Evolutionary conservation across 495 filamentous ascomycete species (phyloP).

Genomic region (Penicillium dipodomyicola): DNA sequence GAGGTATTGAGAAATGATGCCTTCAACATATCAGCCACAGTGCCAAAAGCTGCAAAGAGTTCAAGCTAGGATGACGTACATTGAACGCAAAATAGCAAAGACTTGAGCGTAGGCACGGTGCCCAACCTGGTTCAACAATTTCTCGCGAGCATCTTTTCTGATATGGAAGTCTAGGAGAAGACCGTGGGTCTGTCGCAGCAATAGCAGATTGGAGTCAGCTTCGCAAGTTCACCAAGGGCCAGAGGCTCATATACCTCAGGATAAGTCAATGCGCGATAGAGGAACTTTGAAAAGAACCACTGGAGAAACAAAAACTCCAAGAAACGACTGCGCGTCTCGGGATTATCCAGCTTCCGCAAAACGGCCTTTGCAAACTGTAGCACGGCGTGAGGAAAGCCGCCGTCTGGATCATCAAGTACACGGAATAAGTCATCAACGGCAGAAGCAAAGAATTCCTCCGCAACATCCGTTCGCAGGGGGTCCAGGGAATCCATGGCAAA

Average conservation of each 20-base stretch:
- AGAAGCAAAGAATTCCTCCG: conserved; percentile 85
- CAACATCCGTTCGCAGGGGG: conserved; percentile 70
- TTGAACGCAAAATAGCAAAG: conserved; percentile 46
- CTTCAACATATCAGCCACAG: conserved; percentile 25
- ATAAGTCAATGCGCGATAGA: conserved; percentile 79
- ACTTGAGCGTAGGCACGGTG: conserved; percentile 74
- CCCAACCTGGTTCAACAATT: conserved; percentile 81
- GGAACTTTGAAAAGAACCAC: conserved; percentile 88
- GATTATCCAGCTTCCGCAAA: conserved; percentile 67
- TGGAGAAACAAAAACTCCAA: conserved; percentile 78
- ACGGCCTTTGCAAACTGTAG: conserved; percentile 80
- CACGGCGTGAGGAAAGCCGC: conserved; percentile 80
- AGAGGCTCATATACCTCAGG: conserved; percentile 69
- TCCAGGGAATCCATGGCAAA: conserved; percentile 52
- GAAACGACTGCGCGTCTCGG: conserved; percentile 66
- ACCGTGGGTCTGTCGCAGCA: conserved; percentile 62
- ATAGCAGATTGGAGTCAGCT: conserved; percentile 13
- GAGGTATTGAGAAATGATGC: conserved; percentile 40
- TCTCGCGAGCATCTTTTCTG: conserved; percentile 81
- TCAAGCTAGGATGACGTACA: conserved; percentile 35
- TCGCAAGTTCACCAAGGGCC: conserved; percentile 3
- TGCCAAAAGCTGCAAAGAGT: neutral
- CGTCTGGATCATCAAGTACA: conserved; percentile 71
- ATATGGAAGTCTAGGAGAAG: conserved; percentile 91
- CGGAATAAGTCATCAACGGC: conserved; percentile 82